phyloP scores from a whole-genome alignment of 2,329 filamentous ascomycete species.

The Zymoseptoria brevis region DNA sequence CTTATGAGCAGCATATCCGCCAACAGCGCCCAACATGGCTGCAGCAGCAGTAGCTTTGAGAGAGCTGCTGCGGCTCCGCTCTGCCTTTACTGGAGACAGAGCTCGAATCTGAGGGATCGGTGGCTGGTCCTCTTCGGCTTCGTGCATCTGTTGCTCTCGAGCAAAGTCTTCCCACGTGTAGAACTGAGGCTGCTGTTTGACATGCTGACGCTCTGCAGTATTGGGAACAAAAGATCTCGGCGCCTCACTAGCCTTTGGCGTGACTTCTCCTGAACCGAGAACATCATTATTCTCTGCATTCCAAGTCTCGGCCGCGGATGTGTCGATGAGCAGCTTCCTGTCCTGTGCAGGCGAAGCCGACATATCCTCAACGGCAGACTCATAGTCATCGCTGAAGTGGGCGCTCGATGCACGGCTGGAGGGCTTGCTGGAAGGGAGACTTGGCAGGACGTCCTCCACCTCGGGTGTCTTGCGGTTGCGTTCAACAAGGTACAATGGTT shows the following conservation, averaged over 20 bases:
- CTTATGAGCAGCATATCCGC: conserved; percentile 17
- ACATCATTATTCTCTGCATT: conserved; percentile 30
- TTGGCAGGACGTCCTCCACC: conserved; percentile 43
- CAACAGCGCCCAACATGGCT: conserved; percentile 23
- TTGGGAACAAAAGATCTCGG: conserved; percentile 16
- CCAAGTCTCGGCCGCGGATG: conserved; percentile 15
- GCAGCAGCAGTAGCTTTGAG: conserved; percentile 20
- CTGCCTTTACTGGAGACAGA: conserved; percentile 6
- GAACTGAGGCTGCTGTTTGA: conserved; percentile 28
- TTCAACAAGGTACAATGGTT: conserved; percentile 76
- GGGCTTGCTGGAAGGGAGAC: conserved; percentile 42
- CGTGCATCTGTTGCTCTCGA: conserved; percentile 25
- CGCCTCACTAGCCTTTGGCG: conserved; percentile 55
- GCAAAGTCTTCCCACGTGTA: conserved; percentile 33
- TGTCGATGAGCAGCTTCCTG: conserved; percentile 20
- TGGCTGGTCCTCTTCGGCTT: conserved; percentile 1
- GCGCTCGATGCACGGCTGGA: conserved; percentile 34
- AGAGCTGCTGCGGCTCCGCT: conserved; percentile 1
- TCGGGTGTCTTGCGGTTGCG: conserved; percentile 43
- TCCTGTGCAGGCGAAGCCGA: conserved; percentile 10
- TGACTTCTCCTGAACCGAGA: conserved; percentile 57
- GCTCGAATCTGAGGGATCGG: conserved; percentile 7
- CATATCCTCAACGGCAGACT: conserved; percentile 36
- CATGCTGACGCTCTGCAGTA: conserved; percentile 11
- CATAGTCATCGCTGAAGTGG: conserved; percentile 35